Percentiles rank a stretch among this genome's conserved stretches.
Evolutionary conservation across 1,139 yeast species (phyloP).

Genomic region (Taphrina populina): DNA sequence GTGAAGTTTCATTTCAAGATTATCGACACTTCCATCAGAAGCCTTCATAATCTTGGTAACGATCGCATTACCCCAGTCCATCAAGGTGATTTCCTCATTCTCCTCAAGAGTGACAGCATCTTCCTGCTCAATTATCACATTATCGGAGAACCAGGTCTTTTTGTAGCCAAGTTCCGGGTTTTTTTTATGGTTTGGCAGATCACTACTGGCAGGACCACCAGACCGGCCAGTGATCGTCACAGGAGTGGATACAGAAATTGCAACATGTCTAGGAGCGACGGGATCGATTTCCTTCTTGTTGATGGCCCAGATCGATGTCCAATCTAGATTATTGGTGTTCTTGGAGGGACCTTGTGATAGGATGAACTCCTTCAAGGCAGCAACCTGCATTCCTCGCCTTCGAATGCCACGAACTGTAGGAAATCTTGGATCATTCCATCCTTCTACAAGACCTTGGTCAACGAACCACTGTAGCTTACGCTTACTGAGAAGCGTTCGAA

Average conservation of each 20-base stretch:
- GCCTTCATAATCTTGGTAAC: constrained; percentile 65
- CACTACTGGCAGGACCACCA: constrained; percentile 71
- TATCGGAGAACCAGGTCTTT: constrained; percentile 65
- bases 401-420: constrained; percentile 91
- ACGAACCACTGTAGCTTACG: constrained; percentile 98
- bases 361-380: constrained; percentile 89
- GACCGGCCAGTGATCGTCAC: constrained; percentile 47
- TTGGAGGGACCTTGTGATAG: constrained; percentile 95
- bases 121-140: constrained; percentile 77
- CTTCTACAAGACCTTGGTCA: constrained; percentile 75
- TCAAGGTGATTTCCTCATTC: constrained; percentile 85
- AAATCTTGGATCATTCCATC: constrained; percentile 99
- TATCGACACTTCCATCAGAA: constrained; percentile 57
- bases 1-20: constrained; percentile 76
- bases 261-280: constrained; percentile 90
- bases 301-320: constrained; percentile 96
- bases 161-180: constrained; percentile 87
- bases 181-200: constrained; percentile 91
- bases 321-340: constrained; percentile 91
- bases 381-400: constrained; percentile 99
- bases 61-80: constrained; percentile 99
- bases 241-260: constrained; percentile 62
- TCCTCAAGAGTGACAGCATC: constrained; percentile 72
- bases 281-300: constrained; percentile 97
- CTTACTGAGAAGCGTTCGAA: constrained; percentile 89